A percentile compares a stretch with the other conserved stretches of the same genome.
These are phyloP conservation scores for Russula ochroleuca DNA, from an alignment of 768 basidiomycete genomes.

Conservation along the genomic window DNA sequence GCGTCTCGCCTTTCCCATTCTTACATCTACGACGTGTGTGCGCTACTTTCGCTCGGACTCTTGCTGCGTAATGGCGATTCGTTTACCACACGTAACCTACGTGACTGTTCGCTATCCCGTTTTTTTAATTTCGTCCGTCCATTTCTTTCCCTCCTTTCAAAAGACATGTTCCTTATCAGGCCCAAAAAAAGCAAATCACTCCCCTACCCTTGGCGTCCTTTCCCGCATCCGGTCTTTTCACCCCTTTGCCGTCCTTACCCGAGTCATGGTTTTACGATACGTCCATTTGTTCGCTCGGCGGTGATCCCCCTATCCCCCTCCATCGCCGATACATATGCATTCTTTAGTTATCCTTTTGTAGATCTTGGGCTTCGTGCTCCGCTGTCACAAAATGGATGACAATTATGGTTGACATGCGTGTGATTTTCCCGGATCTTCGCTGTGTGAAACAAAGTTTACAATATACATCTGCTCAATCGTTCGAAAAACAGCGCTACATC, in stretches of 20 bases:
- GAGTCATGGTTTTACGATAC: conserved; percentile 23
- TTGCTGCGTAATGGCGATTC: conserved; percentile 14
- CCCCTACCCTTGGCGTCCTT: conserved; percentile 17
- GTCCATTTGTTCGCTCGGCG: conserved; percentile 6
- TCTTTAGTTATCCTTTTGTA: conserved; percentile 18
- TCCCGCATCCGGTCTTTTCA: conserved; percentile 24
- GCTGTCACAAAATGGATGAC: conserved; percentile 21
- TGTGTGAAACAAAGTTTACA: conserved; percentile 8
- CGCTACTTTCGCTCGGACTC: conserved; percentile 15
- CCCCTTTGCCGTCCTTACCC: conserved; percentile 27
- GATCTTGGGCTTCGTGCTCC: conserved; percentile 3
- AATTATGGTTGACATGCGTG: conserved; percentile 19
- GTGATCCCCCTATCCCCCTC: conserved; percentile 1
- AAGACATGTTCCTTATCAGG: conserved; percentile 4
- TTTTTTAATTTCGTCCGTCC: conserved; percentile 3
- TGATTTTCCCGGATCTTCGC: neutral
- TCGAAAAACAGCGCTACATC: conserved; percentile 7
- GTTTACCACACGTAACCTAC: conserved; percentile 13
- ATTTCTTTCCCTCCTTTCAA: conserved; percentile 19
- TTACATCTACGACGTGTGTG: conserved; percentile 8
- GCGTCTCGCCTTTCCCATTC: conserved; percentile 16
- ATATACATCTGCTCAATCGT: neutral
- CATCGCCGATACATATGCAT: conserved; percentile 13
- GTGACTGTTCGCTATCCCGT: conserved; percentile 16
- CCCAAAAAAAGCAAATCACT: conserved; percentile 13